Percentiles rank a stretch among this genome's conserved stretches.
Evolutionary conservation across 2,329 filamentous ascomycete species (phyloP).

Genomic region (Curvularia lunata): DNA sequence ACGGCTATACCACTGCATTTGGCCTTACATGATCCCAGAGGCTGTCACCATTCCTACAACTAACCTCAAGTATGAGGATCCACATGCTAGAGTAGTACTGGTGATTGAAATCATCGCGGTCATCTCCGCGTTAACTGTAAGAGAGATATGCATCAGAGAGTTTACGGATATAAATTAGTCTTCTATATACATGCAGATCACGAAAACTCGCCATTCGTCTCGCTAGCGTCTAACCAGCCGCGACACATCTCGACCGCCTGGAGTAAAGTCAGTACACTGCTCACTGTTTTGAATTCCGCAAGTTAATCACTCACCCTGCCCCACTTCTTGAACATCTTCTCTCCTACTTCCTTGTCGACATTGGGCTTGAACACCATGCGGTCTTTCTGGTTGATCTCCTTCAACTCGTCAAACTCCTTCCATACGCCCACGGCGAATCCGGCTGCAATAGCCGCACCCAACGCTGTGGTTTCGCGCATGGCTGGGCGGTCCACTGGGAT

Average conservation of each 20-base stretch:
- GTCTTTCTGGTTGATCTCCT: constrained; percentile 73
- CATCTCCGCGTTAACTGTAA: constrained; percentile 3
- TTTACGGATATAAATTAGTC: constrained; percentile 32
- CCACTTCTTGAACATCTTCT: constrained; percentile 73
- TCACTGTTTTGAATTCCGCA: background rate
- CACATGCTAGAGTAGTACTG: background rate
- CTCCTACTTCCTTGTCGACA: constrained; percentile 64
- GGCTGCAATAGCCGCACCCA: constrained; percentile 87
- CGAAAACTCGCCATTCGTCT: constrained; percentile 44
- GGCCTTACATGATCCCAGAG: background rate
- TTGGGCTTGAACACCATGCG: constrained; percentile 73
- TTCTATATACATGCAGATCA: constrained; percentile 33
- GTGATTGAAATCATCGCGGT: background rate
- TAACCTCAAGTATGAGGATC: background rate
- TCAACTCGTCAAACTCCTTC: constrained; percentile 75
- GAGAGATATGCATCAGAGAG: constrained; percentile 23
- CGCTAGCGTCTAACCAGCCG: constrained; percentile 67
- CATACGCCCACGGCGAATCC: constrained; percentile 84
- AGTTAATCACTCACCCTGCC: constrained; percentile 54
- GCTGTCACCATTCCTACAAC: background rate
- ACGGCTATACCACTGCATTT: background rate
- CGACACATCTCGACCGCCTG: constrained; percentile 76
- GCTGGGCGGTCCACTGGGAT: constrained; percentile 83
- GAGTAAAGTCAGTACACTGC: constrained; percentile 12
- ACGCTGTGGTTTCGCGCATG: constrained; percentile 89